Conservation (phyloP, 2,329 filamentous ascomycete species). For the Exophiala oligosperma region DNA sequence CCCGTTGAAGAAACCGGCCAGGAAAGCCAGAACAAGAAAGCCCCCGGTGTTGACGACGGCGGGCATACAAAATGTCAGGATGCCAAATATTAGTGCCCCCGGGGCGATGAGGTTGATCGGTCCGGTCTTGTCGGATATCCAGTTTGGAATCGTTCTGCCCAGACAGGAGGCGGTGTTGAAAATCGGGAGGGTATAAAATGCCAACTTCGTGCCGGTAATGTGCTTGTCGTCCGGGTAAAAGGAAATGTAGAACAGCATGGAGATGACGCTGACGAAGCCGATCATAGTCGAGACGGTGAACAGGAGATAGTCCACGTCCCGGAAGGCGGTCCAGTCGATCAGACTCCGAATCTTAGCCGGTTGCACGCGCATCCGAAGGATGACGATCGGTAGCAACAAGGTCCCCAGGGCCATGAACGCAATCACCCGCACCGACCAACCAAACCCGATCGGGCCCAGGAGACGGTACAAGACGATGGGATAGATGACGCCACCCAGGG, state of each 20-base stretch:
- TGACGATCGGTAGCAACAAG: constrained; percentile 37
- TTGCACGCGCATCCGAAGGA: constrained; percentile 43
- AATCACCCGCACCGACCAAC: constrained; percentile 63
- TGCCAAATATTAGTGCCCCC: too few relatives aligned
- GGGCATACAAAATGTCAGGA: too few relatives aligned
- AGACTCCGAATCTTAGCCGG: constrained; percentile 46
- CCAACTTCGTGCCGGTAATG: constrained; percentile 54
- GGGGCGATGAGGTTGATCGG: too few relatives aligned
- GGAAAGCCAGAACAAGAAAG: too few relatives aligned
- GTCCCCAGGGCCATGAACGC: constrained; percentile 61
- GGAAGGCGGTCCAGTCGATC: constrained; percentile 47
- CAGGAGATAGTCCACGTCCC: constrained; percentile 46
- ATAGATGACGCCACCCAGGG: constrained; percentile 48
- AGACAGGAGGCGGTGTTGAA: constrained; percentile 55
- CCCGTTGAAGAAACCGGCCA: too few relatives aligned
- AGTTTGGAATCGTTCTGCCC: too few relatives aligned
- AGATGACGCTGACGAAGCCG: constrained; percentile 55
- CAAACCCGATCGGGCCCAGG: constrained; percentile 59
- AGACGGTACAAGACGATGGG: constrained; percentile 58
- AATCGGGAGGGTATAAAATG: constrained; percentile 67
- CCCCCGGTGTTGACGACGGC: too few relatives aligned
- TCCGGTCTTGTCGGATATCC: too few relatives aligned
- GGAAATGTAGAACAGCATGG: constrained; percentile 60
- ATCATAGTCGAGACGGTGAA: constrained; percentile 52
- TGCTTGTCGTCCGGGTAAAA: constrained; percentile 56